These are phyloP conservation scores for Rhytidhysteron rufulum DNA, from an alignment of 2,329 filamentous ascomycete species.

Conservation along the genomic window DNA sequence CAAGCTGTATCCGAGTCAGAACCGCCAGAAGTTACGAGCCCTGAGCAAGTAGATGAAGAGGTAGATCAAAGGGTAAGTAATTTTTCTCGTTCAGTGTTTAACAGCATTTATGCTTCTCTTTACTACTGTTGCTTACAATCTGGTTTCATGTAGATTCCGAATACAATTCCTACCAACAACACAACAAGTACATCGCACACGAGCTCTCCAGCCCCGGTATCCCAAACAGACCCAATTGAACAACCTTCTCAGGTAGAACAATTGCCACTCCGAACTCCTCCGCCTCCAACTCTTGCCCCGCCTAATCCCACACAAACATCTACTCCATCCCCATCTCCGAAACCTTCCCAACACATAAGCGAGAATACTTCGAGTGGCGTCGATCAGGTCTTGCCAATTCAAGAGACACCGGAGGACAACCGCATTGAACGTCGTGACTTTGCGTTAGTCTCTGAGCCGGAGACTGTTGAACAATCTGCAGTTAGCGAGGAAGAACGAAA, in stretches of 20 bases:
- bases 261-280: conserved; percentile 1
- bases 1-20: conserved; percentile 13
- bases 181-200: not conserved
- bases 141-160: not conserved
- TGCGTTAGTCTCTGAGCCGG: not conserved
- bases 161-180: conserved; percentile 1
- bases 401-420: not conserved
- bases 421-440: not conserved
- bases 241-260: conserved; percentile 5
- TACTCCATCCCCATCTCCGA: not conserved
- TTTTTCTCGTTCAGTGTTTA: not conserved
- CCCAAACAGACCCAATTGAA: conserved; percentile 9
- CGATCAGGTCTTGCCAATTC: not conserved
- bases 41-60: not conserved
- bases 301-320: not conserved
- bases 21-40: not conserved
- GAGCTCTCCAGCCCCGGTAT: conserved; percentile 5
- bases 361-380: not conserved
- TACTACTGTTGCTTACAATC: too few relatives aligned
- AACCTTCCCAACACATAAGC: not conserved
- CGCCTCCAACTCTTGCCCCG: not conserved
- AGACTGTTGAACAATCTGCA: conserved; percentile 1
- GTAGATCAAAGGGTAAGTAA: not conserved
- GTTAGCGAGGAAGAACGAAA: too few relatives aligned
- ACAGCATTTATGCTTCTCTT: too few relatives aligned